Conservation (phyloP, 495 filamentous ascomycete genomes). For the Penicillium cataractarum region DNA sequence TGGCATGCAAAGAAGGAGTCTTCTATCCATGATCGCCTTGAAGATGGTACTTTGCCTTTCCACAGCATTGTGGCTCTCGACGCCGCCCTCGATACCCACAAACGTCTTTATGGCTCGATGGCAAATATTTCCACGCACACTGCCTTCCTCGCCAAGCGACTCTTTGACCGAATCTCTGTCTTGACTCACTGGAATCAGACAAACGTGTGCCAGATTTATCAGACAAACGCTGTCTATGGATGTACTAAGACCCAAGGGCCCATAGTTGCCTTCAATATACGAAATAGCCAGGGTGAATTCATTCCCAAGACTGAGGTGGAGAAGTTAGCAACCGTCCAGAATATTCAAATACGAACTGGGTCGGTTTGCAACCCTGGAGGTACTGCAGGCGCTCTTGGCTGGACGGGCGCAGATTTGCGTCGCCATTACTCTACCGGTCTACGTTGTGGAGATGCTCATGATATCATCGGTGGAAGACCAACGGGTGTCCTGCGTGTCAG, state of each 20-base stretch:
- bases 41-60: conserved; percentile 88
- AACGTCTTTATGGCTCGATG: conserved; percentile 72
- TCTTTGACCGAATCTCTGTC: conserved; percentile 60
- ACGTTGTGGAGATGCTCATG: conserved; percentile 77
- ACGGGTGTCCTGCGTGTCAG: conserved; percentile 86
- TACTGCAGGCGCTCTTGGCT: conserved; percentile 65
- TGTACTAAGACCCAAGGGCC: conserved; percentile 65
- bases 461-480: conserved; percentile 79
- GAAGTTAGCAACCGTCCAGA: conserved; percentile 74
- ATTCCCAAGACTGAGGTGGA: conserved; percentile 83
- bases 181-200: conserved; percentile 70
- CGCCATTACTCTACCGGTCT: conserved; percentile 80
- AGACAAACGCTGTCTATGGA: conserved; percentile 45
- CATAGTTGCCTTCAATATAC: conserved; percentile 81
- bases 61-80: conserved; percentile 86
- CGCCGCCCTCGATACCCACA: conserved; percentile 70
- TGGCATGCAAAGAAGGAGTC: conserved; percentile 77
- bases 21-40: conserved; percentile 76
- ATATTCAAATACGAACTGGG: conserved; percentile 82
- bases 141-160: conserved; percentile 58
- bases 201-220: conserved; percentile 69
- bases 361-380: conserved; percentile 92
- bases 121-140: conserved; percentile 74
- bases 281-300: conserved; percentile 68
- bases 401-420: conserved; percentile 78